Percentiles rank a stretch among this genome's conserved stretches.
These are phyloP conservation scores for Eucalyptus tenuipes DNA, from an alignment of 345 rosid species.

Conservation along the genomic window DNA sequence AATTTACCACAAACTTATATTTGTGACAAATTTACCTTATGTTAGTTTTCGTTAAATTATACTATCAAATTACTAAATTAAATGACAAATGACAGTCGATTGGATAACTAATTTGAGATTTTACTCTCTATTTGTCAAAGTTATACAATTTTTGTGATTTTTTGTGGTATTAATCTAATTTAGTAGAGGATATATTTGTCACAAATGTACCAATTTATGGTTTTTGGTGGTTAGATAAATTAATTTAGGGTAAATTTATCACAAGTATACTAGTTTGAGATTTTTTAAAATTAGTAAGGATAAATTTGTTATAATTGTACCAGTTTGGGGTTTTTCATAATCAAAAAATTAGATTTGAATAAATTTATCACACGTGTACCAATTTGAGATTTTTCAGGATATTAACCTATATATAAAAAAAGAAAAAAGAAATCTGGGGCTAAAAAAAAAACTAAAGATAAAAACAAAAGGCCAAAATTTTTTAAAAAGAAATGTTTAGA, in stretches of 20 bases:
- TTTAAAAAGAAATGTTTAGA: no score
- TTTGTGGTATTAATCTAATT: no score
- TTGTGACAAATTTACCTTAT: no score
- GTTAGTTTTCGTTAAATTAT: fast-evolving
- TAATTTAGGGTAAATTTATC: no score
- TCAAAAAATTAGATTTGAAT: fast-evolving
- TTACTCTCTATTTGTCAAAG: fast-evolving
- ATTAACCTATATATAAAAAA: no score
- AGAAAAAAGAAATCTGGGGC: fast-evolving
- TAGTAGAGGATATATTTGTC: fast-evolving
- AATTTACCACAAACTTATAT: fast-evolving
- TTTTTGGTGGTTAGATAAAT: fast-evolving
- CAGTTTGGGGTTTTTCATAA: fast-evolving
- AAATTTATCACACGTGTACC: fast-evolving
- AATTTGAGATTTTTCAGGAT: fast-evolving
- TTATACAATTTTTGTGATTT: no score
- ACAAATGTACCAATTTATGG: fast-evolving
- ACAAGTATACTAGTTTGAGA: fast-evolving
- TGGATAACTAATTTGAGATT: fast-evolving
- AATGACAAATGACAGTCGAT: fast-evolving
- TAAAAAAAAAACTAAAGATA: no score
- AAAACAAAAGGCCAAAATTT: fast-evolving
- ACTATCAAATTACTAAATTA: fast-evolving
- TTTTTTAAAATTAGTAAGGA: fast-evolving
- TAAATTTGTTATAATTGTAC: fast-evolving